A percentile compares a stretch with the other conserved stretches of the same genome.
Evolutionary conservation across 2,329 filamentous ascomycete genomes (phyloP).

Genomic region (Hortaea sp.): DNA sequence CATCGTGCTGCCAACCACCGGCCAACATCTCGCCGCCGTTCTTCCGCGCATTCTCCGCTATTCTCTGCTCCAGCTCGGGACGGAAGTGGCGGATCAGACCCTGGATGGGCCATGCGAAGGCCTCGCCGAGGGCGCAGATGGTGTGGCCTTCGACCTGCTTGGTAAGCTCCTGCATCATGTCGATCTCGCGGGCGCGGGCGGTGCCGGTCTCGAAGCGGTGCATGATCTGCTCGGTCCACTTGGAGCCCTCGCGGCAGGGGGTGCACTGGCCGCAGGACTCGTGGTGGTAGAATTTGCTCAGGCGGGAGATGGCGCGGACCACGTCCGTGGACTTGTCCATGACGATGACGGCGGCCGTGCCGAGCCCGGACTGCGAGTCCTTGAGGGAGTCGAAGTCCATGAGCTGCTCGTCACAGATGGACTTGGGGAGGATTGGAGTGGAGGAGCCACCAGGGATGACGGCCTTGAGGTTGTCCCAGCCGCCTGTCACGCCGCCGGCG

Average conservation of each 20-base stretch:
- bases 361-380: conserved; percentile 93
- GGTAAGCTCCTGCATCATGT: conserved; percentile 98
- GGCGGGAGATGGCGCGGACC: conserved; percentile 81
- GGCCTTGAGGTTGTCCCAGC: conserved; percentile 95
- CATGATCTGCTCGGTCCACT: conserved; percentile 99
- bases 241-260: conserved; percentile 96
- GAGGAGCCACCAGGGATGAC: conserved; percentile 95
- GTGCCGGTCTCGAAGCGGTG: conserved; percentile 85
- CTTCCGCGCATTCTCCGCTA: conserved; percentile 67
- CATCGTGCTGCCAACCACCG: conserved; percentile 76
- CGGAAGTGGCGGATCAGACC: conserved; percentile 97
- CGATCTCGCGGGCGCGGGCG: conserved; percentile 84
- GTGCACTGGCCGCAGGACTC: conserved; percentile 98
- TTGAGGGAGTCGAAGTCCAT: conserved; percentile 99
- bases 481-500: conserved; percentile 90
- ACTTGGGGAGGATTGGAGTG: conserved; percentile 86
- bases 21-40: conserved; percentile 65
- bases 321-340: conserved; percentile 98
- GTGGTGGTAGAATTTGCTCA: conserved; percentile 96
- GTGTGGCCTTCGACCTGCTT: conserved; percentile 99
- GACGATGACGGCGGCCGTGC: conserved; percentile 94
- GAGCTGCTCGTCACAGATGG: conserved; percentile 82
- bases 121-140: conserved; percentile 94
- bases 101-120: conserved; percentile 97
- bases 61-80: conserved; percentile 85